Conservation (phyloP, 2,329 filamentous ascomycete genomes). For the Hymenoscyphus occultus region DNA sequence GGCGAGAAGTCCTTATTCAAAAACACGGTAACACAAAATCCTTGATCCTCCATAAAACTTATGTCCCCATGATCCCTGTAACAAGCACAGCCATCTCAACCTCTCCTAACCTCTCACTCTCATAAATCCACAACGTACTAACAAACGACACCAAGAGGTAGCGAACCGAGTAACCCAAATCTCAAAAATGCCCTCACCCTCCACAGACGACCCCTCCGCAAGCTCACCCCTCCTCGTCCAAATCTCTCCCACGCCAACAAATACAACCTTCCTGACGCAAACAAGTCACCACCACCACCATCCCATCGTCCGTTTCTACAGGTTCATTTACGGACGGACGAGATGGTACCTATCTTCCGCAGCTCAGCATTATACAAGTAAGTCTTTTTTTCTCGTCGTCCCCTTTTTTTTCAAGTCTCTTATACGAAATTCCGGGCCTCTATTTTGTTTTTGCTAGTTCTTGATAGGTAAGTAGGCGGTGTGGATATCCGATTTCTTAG, state of each 20-base stretch:
- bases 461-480: too few species aligned
- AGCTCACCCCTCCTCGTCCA: slow-evolving; percentile 4
- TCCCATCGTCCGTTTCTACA: background rate
- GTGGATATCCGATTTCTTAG: too few species aligned
- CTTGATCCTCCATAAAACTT: too few species aligned
- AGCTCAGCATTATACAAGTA: slow-evolving; percentile 6
- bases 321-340: background rate
- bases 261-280: slow-evolving; percentile 39
- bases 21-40: too few species aligned
- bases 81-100: too few species aligned
- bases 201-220: background rate
- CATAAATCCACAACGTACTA: too few species aligned
- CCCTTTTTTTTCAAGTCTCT: background rate
- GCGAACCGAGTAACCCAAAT: background rate
- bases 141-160: background rate
- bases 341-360: slow-evolving; percentile 5
- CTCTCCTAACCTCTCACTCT: too few species aligned
- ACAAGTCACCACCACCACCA: slow-evolving; percentile 46
- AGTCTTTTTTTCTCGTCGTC: background rate
- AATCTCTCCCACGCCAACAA: slow-evolving; percentile 15
- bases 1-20: too few species aligned
- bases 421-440: background rate
- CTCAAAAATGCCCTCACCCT: slow-evolving; percentile 1
- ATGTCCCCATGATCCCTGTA: too few species aligned
- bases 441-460: too few species aligned